phyloP scores from a whole-genome alignment of 768 basidiomycete genomes.

The Leccinum arenicola region DNA sequence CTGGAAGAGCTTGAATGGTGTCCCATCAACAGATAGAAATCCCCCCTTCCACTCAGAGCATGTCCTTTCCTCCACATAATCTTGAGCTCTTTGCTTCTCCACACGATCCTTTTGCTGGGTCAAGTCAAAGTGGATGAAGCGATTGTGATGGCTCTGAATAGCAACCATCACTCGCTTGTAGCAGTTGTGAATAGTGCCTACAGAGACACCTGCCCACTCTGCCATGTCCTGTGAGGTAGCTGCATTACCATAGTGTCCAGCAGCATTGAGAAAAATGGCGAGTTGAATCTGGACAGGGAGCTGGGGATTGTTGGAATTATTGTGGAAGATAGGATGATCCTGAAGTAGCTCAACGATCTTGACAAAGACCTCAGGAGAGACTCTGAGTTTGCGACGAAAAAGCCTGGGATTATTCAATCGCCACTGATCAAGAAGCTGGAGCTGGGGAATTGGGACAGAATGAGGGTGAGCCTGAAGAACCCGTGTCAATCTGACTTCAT shows the following conservation, averaged over 20 bases:
- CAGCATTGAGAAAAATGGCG: constrained; percentile 25
- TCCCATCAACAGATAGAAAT: constrained; percentile 14
- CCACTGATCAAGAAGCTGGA: neutral
- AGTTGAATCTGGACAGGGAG: constrained; percentile 27
- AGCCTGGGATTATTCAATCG: too few relatives aligned
- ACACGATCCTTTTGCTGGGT: neutral
- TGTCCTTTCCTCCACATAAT: neutral
- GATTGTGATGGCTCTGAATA: constrained; percentile 12
- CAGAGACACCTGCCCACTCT: constrained; percentile 15
- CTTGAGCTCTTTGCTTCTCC: neutral
- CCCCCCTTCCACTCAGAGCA: constrained; percentile 2
- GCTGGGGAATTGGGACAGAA: neutral
- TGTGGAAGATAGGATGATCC: too few relatives aligned
- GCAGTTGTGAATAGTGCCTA: constrained; percentile 21
- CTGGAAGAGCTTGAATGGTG: constrained; percentile 17
- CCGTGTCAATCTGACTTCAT: neutral
- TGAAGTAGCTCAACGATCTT: too few relatives aligned
- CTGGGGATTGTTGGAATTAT: constrained; percentile 16
- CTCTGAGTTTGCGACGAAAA: too few relatives aligned
- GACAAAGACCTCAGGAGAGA: too few relatives aligned
- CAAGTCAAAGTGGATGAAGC: constrained; percentile 4
- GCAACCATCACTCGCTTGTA: constrained; percentile 14
- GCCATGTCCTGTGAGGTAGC: constrained; percentile 19
- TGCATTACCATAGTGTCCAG: constrained; percentile 22
- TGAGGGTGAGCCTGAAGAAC: neutral